These are phyloP conservation scores for Ceratocystis diversiconidia DNA, from an alignment of 2,329 filamentous ascomycete genomes.

Conservation along the genomic window DNA sequence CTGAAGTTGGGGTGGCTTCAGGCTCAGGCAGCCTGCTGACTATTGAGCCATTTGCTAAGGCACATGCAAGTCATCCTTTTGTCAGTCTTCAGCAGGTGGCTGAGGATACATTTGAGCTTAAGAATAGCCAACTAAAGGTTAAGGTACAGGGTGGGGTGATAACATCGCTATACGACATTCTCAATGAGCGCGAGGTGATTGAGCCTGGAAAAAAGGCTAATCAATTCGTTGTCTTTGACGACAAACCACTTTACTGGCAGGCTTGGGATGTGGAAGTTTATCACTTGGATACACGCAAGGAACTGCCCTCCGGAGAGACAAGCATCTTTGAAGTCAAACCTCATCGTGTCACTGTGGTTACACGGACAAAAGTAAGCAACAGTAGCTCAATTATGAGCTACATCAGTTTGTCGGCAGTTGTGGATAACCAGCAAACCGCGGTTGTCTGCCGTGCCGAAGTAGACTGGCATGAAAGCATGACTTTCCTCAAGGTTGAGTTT, in stretches of 20 bases:
- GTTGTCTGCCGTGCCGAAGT: slow-evolving; percentile 59
- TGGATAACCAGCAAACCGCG: slow-evolving; percentile 28
- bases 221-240: slow-evolving; percentile 87
- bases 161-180: slow-evolving; percentile 67
- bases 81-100: slow-evolving; percentile 34
- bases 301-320: slow-evolving; percentile 55
- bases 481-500: slow-evolving; percentile 97
- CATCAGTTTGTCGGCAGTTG: slow-evolving; percentile 60
- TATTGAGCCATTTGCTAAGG: slow-evolving; percentile 36
- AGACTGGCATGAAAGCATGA: slow-evolving; percentile 96
- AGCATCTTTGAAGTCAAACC: slow-evolving; percentile 56
- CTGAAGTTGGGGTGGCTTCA: slow-evolving; percentile 39
- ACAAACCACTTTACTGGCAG: slow-evolving; percentile 95
- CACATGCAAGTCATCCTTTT: slow-evolving; percentile 34
- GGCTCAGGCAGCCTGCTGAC: slow-evolving; percentile 40
- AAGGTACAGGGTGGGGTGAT: slow-evolving; percentile 63
- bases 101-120: slow-evolving; percentile 57
- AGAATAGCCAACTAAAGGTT: slow-evolving; percentile 64
- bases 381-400: slow-evolving; percentile 76
- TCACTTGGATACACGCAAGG: slow-evolving; percentile 73
- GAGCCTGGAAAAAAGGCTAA: slow-evolving; percentile 63
- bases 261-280: slow-evolving; percentile 97
- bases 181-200: slow-evolving; percentile 62
- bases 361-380: slow-evolving; percentile 76
- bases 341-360: slow-evolving; percentile 67